Evolutionary conservation across 371 early-diverging fungal species (phyloP).

Genomic region (Saksenaea vasiformis): DNA sequence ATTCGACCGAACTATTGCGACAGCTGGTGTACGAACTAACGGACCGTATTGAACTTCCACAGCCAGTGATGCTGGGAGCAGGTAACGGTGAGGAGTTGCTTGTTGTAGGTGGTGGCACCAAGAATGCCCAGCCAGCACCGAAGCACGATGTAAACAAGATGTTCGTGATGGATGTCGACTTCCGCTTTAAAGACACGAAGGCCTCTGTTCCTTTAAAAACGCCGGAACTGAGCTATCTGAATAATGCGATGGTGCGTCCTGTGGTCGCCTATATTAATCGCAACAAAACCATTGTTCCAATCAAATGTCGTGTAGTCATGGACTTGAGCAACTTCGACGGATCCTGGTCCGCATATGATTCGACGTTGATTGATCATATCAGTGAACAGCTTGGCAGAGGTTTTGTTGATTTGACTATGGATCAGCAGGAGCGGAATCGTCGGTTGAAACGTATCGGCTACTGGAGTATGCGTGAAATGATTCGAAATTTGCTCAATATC

Average conservation of each 20-base stretch:
- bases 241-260: conserved; percentile 86
- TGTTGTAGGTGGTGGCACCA: conserved; percentile 44
- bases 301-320: conserved; percentile 78
- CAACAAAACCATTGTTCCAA: conserved; percentile 82
- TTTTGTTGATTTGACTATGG: conserved; percentile 73
- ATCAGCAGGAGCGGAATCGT: conserved; percentile 83
- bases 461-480: conserved; percentile 83
- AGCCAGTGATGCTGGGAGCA: conserved; percentile 54
- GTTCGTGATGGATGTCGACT: conserved; percentile 70
- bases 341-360: conserved; percentile 88
- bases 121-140: conserved; percentile 61
- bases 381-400: conserved; percentile 84
- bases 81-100: conserved; percentile 48
- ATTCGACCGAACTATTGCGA: conserved; percentile 57
- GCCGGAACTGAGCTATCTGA: conserved; percentile 75
- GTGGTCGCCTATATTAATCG: conserved; percentile 95
- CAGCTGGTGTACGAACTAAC: conserved; percentile 77
- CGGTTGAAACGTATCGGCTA: conserved; percentile 87
- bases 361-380: conserved; percentile 76
- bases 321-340: conserved; percentile 90
- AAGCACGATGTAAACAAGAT: conserved; percentile 48
- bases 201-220: conserved; percentile 84
- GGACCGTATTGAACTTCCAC: conserved; percentile 73
- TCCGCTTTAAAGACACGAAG: conserved; percentile 87
- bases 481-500: conserved; percentile 68